Percentiles rank a stretch among this genome's conserved stretches.
Evolutionary conservation across 148 eudicot species (phyloP).

Genomic region (Tetragonia tetragonoides): DNA sequence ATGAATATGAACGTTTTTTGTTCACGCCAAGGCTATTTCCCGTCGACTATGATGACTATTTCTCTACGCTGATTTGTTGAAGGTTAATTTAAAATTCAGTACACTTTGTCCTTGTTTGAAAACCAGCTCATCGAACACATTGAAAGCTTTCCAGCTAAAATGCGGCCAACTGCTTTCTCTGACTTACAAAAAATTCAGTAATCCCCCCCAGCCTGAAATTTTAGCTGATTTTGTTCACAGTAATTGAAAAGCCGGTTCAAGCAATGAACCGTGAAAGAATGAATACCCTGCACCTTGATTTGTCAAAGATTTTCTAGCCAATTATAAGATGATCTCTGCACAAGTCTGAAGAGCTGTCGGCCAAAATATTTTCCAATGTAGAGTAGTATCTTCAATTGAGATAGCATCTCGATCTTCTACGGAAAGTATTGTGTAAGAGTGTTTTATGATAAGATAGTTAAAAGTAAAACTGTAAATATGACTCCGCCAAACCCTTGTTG

Average conservation of each 20-base stretch:
- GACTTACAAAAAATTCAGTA: not conserved
- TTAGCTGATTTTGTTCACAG: not conserved
- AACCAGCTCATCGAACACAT: not conserved
- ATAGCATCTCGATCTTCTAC: too few species aligned
- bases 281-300: not conserved
- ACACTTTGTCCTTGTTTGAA: too few species aligned
- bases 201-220: conserved; percentile 19
- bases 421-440: too few species aligned
- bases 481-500: too few species aligned
- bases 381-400: not conserved
- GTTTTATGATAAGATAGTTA: too few species aligned
- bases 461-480: too few species aligned
- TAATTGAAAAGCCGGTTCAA: not conserved
- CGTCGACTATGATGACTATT: too few species aligned
- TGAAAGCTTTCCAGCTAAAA: conserved; percentile 4
- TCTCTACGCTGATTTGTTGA: too few species aligned
- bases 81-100: too few species aligned
- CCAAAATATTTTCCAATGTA: not conserved
- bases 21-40: too few species aligned
- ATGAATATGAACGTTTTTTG: too few species aligned
- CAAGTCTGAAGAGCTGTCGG: not conserved
- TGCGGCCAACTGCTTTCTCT: conserved; percentile 14
- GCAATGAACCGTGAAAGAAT: not conserved
- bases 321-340: not conserved
- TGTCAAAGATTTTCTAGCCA: not conserved